Percentiles rank a stretch among this genome's conserved stretches.
phyloP scores from a whole-genome alignment of 2,329 filamentous ascomycete species.

The Ophiostoma pallidulum region DNA sequence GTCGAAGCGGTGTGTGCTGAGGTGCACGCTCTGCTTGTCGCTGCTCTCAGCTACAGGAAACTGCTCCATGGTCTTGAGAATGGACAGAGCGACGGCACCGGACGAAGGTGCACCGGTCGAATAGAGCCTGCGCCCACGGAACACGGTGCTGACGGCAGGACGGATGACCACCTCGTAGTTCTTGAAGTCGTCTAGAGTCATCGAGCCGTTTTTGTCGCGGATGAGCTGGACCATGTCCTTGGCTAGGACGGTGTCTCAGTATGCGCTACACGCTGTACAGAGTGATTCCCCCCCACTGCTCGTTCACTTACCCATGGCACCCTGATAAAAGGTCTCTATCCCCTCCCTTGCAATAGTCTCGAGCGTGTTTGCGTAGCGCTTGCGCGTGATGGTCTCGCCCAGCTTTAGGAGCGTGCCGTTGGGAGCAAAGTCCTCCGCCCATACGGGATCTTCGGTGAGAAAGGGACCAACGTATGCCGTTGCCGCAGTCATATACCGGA shows the following conservation, averaged over 20 bases:
- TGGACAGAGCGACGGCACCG: conserved; percentile 64
- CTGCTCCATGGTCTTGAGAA: conserved; percentile 75
- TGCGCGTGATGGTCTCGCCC: conserved; percentile 71
- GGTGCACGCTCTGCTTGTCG: conserved; percentile 33
- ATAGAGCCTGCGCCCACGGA: conserved; percentile 61
- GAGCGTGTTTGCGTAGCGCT: conserved; percentile 67
- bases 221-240: conserved; percentile 63
- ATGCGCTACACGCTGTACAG: too few relatives aligned
- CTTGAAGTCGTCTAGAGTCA: conserved; percentile 69
- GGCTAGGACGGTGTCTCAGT: conserved; percentile 37
- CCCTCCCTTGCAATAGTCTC: conserved; percentile 67
- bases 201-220: conserved; percentile 64
- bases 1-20: conserved; percentile 72
- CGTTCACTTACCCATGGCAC: conserved; percentile 26
- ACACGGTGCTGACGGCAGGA: conserved; percentile 51
- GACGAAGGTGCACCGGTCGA: conserved; percentile 66
- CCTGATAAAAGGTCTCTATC: conserved; percentile 27
- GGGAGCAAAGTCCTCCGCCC: conserved; percentile 83
- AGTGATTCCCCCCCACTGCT: too few relatives aligned
- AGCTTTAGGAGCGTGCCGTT: conserved; percentile 60
- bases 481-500: conserved; percentile 57
- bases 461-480: conserved; percentile 42
- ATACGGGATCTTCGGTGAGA: conserved; percentile 62
- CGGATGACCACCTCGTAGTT: conserved; percentile 61
- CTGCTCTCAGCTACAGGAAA: conserved; percentile 52